These are phyloP conservation scores for Pestalotiopsis fici DNA, from an alignment of 2,329 filamentous ascomycete genomes.

Conservation along the genomic window DNA sequence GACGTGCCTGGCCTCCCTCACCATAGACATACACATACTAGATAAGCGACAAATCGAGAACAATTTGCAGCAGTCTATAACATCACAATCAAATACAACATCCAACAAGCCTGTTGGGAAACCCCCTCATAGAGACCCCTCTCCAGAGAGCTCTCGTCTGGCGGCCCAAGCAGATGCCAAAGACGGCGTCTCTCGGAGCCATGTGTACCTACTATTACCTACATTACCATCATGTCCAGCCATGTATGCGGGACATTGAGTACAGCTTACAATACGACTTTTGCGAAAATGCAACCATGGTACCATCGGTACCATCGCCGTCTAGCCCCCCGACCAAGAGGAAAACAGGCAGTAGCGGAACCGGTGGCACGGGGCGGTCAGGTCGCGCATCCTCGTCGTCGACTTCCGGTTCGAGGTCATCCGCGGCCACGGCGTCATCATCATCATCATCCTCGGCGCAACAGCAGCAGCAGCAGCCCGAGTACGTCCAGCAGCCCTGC, in stretches of 20 bases:
- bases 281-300: slow-evolving; percentile 36
- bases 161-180: not conserved
- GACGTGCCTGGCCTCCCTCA: slow-evolving; percentile 1
- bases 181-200: slow-evolving; percentile 1
- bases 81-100: not conserved
- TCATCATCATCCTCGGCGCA: not conserved
- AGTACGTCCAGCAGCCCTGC: slow-evolving; percentile 28
- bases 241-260: slow-evolving; percentile 41
- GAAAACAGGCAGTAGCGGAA: not conserved
- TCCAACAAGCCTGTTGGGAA: not conserved
- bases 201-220: slow-evolving; percentile 55
- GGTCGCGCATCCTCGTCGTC: not conserved
- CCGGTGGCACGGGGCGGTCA: not conserved
- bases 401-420: not conserved
- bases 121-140: not conserved
- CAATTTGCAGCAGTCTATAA: not conserved
- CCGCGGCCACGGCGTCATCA: not conserved
- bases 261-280: slow-evolving; percentile 44
- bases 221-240: slow-evolving; percentile 50
- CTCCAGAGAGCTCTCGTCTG: not conserved
- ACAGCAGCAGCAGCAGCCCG: slow-evolving; percentile 9
- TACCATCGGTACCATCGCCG: slow-evolving; percentile 20
- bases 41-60: not conserved
- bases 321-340: not conserved
- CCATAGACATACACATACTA: not conserved